phyloP scores from a whole-genome alignment of 352 stramenopile species.

The Phytophthora pluvialis region DNA sequence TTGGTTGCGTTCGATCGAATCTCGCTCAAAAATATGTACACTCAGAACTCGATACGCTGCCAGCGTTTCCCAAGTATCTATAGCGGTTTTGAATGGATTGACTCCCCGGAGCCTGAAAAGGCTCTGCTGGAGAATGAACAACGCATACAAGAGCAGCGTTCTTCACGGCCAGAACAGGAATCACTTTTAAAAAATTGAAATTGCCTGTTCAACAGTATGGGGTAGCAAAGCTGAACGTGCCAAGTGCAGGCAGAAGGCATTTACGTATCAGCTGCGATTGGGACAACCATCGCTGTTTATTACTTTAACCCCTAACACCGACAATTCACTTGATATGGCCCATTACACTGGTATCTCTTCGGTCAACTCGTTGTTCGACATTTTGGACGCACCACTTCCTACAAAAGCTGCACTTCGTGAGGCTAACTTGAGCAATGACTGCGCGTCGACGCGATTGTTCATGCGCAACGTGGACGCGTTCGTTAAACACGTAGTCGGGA shows the following conservation, averaged over 20 bases:
- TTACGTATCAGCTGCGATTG: constrained; percentile 12
- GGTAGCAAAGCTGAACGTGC: constrained; percentile 6
- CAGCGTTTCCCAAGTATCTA: too few relatives aligned
- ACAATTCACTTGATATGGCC: constrained; percentile 10
- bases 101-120: too few relatives aligned
- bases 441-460: constrained; percentile 4
- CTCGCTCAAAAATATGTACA: too few relatives aligned
- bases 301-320: constrained; percentile 10
- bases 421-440: constrained; percentile 11
- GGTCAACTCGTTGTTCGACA: constrained; percentile 5
- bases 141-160: too few relatives aligned
- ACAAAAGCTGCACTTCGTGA: neutral
- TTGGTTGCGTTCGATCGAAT: too few relatives aligned
- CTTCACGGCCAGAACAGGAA: too few relatives aligned
- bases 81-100: too few relatives aligned
- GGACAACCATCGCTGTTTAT: constrained; percentile 14
- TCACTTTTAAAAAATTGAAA: too few relatives aligned
- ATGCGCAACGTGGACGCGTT: constrained; percentile 8
- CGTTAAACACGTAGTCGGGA: neutral
- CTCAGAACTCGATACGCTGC: too few relatives aligned
- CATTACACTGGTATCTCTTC: constrained; percentile 12
- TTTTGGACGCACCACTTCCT: neutral
- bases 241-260: constrained; percentile 1
- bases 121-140: too few relatives aligned
- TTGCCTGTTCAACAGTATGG: too few relatives aligned